Evolutionary conservation across 2,329 filamentous ascomycete species (phyloP), one percentile per base, ranked within the genome.

Genomic region (Paecilomyces sp.): DNA sequence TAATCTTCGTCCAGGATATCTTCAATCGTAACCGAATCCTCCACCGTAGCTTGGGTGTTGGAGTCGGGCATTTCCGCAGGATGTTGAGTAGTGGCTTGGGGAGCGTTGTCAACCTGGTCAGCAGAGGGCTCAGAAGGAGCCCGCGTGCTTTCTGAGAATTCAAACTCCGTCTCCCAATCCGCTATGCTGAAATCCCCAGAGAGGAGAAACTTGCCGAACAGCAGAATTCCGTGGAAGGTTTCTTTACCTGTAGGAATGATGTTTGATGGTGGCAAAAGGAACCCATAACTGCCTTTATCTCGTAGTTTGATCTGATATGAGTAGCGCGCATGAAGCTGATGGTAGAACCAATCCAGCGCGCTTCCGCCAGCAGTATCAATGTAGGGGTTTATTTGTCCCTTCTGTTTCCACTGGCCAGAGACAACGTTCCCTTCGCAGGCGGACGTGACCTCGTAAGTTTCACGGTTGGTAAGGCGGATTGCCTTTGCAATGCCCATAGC

Each of bases 341-440:
- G 90, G 72, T 96, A 96, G 75, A 99, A 96, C 86, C 90, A 97
- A 75, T 97, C 94, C 51, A 97, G 85, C 1, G 90, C 91, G 55
- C 90, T 92, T 2, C 93, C 93, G 47, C 93, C 92, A 3, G 88
- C 86, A 0, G 84, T 84, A 70, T 94, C 90, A 63, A 92, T 84
- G 47, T 85, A 80, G 2, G 80, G 79, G 24, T 80, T 76, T 5
- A 77, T 62, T 13, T 61, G 57, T 33, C 68, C 67, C 25, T 69
- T 61, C 33, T 67, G 60, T 54, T 73, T 54, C 28, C 69, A 66
- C 28, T 61, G 65, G 41, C 68, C 67, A 1, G 66, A 70, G 7
- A 75, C 72, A 1, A 89, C 83, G 18, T 90, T 89, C 15, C 91
- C 91, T 58, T 95, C 89, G 68, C 94, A 99, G 1, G 94, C 94